Evolutionary conservation across 2,329 filamentous ascomycete genomes (phyloP).

Genomic region (Paramyrothecium sp.): DNA sequence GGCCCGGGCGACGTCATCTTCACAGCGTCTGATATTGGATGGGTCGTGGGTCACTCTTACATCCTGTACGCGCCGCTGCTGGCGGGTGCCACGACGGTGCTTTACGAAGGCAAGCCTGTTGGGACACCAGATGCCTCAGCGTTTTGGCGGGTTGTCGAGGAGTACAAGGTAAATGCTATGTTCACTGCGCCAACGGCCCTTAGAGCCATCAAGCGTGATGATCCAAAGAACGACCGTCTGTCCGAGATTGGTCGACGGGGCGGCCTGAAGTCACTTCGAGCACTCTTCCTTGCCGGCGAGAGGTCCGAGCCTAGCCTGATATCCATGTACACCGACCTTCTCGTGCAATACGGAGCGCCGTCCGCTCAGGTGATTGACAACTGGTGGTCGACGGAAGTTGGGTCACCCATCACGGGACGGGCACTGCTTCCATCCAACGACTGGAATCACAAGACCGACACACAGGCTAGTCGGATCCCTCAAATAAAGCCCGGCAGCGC

Average conservation of each 20-base stretch:
- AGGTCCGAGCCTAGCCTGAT: conserved; percentile 86
- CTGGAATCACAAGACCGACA: conserved; percentile 44
- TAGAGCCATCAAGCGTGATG: conserved; percentile 82
- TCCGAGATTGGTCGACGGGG: conserved; percentile 61
- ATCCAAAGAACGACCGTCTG: conserved; percentile 70
- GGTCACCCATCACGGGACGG: conserved; percentile 57
- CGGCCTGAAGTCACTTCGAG: conserved; percentile 69
- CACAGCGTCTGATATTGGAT: conserved; percentile 84
- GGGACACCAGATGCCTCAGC: conserved; percentile 84
- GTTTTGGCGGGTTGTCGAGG: conserved; percentile 84
- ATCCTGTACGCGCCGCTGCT: conserved; percentile 88
- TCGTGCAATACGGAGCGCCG: conserved; percentile 63
- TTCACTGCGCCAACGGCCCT: conserved; percentile 88
- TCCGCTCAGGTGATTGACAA: conserved; percentile 58
- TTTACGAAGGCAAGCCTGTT: conserved; percentile 93
- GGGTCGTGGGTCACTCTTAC: conserved; percentile 70
- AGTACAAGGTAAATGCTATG: conserved; percentile 79
- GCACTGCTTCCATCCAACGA: conserved; percentile 58
- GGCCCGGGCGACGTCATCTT: conserved; percentile 77
- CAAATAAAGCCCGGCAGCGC: conserved; percentile 80
- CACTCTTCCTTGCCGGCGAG: conserved; percentile 84
- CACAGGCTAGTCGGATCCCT: conserved; percentile 34
- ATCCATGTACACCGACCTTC: conserved; percentile 73
- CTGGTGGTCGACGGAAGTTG: conserved; percentile 61
- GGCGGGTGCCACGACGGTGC: conserved; percentile 78